Evolutionary conservation across 2,329 filamentous ascomycete genomes (phyloP), one percentile per base, ranked within the genome.

Genomic region (Colletotrichum noveboracense): DNA sequence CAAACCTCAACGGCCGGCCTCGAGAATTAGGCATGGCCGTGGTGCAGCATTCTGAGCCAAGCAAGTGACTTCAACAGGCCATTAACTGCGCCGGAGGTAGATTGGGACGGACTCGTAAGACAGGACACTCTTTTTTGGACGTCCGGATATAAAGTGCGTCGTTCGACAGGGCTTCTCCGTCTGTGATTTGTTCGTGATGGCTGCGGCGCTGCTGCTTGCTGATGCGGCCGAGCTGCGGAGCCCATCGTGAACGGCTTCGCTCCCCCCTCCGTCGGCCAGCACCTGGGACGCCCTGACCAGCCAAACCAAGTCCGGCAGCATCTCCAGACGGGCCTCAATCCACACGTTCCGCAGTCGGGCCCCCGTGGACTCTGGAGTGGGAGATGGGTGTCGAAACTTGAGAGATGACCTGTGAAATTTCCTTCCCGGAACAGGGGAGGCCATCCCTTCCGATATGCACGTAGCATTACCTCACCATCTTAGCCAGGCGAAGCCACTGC

Each of bases 401-500:
- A 62, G 55, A 43, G 69, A 36, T 56, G 56, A 58, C 58, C 65
- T 75, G 56, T 64, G 64, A 75, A 64, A 62, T 68, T 73, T 38
- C 64, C 70, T 58, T 43, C 26, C 72, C 70, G 34, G 70, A 58
- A 52, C 73, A 75, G 58, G 73, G 73, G 64, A 60, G 43, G 70
- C 70, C 64, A 65, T 75, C 73, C 73, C 69, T 75, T 75, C 73
- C 64, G 64, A 75, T 75, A 68, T 75, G 73, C 73, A 75, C 55
- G 70, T 73, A 52, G 70, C 68, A 73, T 73, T 73, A 73, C 70
- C 73, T 73, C 73, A 73, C 64, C 64, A 75, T 24, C 56, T 75
- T 36, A 67, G 70, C 73, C 72, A 48, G 70, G 73, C 70, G 43
- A 73, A 75, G 73, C 70, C 70, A 73, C 70, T 26, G 70, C 48